Conservation (phyloP, 2,329 filamentous ascomycete species). For the Penicillium sp. region DNA sequence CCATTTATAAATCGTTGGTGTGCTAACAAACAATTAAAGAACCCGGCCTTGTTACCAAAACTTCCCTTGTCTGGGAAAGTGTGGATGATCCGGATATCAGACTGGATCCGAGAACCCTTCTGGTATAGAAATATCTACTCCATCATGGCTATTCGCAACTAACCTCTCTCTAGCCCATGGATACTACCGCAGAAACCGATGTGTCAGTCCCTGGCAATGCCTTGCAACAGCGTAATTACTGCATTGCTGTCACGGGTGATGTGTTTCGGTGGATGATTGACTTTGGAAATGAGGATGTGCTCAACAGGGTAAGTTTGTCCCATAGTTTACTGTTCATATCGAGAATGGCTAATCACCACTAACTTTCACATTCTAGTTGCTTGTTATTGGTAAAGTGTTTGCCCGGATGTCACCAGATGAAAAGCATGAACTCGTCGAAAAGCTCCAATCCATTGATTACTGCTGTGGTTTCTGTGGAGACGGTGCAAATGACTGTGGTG, state of each 20-base stretch:
- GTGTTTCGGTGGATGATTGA: constrained; percentile 97
- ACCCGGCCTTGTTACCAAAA: constrained; percentile 73
- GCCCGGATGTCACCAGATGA: constrained; percentile 99
- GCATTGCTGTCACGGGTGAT: constrained; percentile 86
- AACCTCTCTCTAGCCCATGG: constrained; percentile 63
- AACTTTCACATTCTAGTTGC: constrained; percentile 64
- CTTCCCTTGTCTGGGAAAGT: constrained; percentile 85
- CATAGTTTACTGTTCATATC: background rate
- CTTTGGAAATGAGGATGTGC: constrained; percentile 78
- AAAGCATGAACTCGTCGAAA: constrained; percentile 97
- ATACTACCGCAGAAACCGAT: constrained; percentile 73
- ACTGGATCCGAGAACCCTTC: constrained; percentile 78
- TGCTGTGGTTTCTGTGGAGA: constrained; percentile 96
- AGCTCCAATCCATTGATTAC: constrained; percentile 94
- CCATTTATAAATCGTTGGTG: constrained; percentile 11
- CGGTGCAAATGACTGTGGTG: constrained; percentile 96
- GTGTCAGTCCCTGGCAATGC: constrained; percentile 85
- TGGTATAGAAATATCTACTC: constrained; percentile 50
- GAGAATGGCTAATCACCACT: constrained; percentile 4
- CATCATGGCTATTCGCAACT: constrained; percentile 12
- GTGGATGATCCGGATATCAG: constrained; percentile 84
- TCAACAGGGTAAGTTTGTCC: constrained; percentile 65
- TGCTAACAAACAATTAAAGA: constrained; percentile 51
- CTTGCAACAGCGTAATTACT: constrained; percentile 81
- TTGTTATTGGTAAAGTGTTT: constrained; percentile 89